Base-by-base conservation (phyloP, 345 rosid species). In the Corchorus capsularis region DNA sequence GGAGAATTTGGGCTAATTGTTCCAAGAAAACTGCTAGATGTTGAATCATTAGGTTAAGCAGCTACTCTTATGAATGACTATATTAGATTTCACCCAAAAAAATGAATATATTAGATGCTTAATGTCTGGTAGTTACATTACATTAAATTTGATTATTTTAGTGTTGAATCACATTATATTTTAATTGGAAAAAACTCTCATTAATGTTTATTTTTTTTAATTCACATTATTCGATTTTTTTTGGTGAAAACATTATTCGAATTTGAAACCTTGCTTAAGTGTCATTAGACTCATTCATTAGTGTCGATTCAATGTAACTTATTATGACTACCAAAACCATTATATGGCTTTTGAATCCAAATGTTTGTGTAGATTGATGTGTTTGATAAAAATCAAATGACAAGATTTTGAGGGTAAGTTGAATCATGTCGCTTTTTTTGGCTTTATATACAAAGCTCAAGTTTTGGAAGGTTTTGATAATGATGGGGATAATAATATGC, bases 1-100 rank as follows among this genome's bases (percentile, higher is more conserved):
- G 63, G 56, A 79, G 74, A 79, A 77, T 75, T 79, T 78, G 75
- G 77, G 20, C 37, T 10, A 68, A 74, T 71, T 52, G n/a, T n/a
- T 54, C 62, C 39, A 14, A 67, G 13, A 27, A 67, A 47, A 27
- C 27, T 62, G 39, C 61, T 63, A 15, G 10, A 6, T 39, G 56
- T 74, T 20, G 2, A 12, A 34, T 34, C 45, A 59, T 16, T 34
- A 39, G 15, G 11, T 43, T 19, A 55, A 8, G 56, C 41, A 66
- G 59, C n/a, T n/a, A n/a, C n/a, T n/a, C n/a, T n/a, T n/a, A n/a
- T n/a, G n/a, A n/a, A n/a, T n/a, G n/a, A n/a, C n/a, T n/a, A n/a
- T n/a, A n/a, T n/a, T n/a, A n/a, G n/a, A n/a, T n/a, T n/a, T n/a
- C n/a, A n/a, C n/a, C n/a, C n/a, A n/a, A n/a, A n/a, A n/a, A n/a